Percentiles rank a stretch among this genome's conserved stretches.
Evolutionary conservation across 1,284 basidiomycete species (phyloP).

Genomic region (Cutaneotrichosporon spelunceum): DNA sequence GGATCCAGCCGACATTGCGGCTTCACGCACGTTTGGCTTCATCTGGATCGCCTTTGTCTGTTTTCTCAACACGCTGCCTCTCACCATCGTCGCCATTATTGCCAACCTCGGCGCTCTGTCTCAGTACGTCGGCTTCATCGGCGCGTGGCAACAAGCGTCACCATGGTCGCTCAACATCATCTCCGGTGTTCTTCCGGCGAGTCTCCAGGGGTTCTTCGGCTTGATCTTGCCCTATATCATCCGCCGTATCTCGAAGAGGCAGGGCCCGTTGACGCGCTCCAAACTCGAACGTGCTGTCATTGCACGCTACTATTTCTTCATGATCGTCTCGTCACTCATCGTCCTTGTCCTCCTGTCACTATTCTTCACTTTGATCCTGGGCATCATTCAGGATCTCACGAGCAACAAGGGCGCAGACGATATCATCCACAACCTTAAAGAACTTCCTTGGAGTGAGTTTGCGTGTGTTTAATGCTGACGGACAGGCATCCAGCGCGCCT

Average conservation of each 20-base stretch:
- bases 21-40: constrained; percentile 71
- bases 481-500: constrained; percentile 65
- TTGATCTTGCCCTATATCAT: constrained; percentile 84
- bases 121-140: not conserved
- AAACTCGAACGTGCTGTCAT: constrained; percentile 82
- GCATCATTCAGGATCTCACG: constrained; percentile 55
- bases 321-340: constrained; percentile 71
- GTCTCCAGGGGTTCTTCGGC: constrained; percentile 81
- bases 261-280: constrained; percentile 63
- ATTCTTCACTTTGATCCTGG: constrained; percentile 67
- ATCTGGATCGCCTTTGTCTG: constrained; percentile 70
- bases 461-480: constrained; percentile 8
- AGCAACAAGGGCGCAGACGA: constrained; percentile 1
- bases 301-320: constrained; percentile 85
- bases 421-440: constrained; percentile 58
- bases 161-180: constrained; percentile 64
- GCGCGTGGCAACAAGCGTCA: constrained; percentile 17
- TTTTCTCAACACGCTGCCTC: constrained; percentile 87
- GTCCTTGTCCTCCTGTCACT: constrained; percentile 90
- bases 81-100: constrained; percentile 66
- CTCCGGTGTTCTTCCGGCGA: constrained; percentile 82
- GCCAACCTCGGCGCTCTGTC: constrained; percentile 62
- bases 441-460: constrained; percentile 33
- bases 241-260: constrained; percentile 75
- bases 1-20: constrained; percentile 62